Evolutionary conservation across 129 eudicot species (phyloP), one percentile per base, ranked within the genome.

Genomic region (Flaveria trinervia): DNA sequence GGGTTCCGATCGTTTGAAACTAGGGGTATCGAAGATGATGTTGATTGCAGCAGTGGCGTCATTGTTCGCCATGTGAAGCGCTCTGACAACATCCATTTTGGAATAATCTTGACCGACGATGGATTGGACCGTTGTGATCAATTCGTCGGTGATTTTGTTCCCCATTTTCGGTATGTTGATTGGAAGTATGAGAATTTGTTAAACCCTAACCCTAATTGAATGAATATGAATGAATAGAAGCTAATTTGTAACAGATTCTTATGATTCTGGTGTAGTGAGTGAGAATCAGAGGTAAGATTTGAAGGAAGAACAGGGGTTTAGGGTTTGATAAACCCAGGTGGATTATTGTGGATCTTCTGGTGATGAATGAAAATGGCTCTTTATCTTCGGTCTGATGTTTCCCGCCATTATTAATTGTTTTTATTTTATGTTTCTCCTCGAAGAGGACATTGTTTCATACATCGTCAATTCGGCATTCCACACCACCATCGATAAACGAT

Each of bases 31-130:
- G 60, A 94, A 84, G 1, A 94, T 89, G 12, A 94, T 91, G 82
- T 94, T 94, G 41, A 94, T 94, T 52, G 98, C 98, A 18, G 90
- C 97, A 11, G 96, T 91, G 11, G 89, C 86, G 23, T 94, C 96
- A 67, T 94, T 91, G 15, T 91, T 94, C 48, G 99, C 89, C 97
- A 94, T 80, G 84, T 94, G 99, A 71, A 94, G 96, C 9, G 99
- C 97, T 81, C 99, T 85, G 76, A 91, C 84, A 77, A 94, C 84
- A 82, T 94, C 99, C 99, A 94, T 91, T 17, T 85, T 86, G 17
- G 97, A 80, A 76, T 83, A 89, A 11, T 91, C 96, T 10, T 45
- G 68, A 62, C 97, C 98, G 6, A 94, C 87, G 25, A 94, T 82
- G 11, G 98, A 87, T 25, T 84, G 82, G 7, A 94, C 88, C 14